phyloP scores from a whole-genome alignment of 2,329 filamentous ascomycete species.

The Ceratocystis eucalypticola region DNA sequence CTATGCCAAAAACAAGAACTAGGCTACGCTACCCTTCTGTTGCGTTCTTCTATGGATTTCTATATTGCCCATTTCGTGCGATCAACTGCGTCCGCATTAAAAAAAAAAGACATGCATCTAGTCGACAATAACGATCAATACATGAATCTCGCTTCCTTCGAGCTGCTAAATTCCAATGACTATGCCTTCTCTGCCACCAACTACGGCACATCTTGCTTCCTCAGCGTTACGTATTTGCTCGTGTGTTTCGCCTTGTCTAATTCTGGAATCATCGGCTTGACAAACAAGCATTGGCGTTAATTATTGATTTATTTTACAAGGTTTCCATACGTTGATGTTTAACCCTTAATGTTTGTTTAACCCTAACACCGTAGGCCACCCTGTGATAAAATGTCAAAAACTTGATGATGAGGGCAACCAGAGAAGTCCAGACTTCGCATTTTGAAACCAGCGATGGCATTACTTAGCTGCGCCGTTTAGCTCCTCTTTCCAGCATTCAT shows the following conservation, averaged over 20 bases:
- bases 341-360: too few species aligned
- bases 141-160: neutral
- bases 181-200: neutral
- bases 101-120: slow-evolving; percentile 1
- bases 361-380: too few species aligned
- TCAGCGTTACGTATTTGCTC: too few species aligned
- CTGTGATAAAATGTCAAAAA: too few species aligned
- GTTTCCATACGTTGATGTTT: too few species aligned
- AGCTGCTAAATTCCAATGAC: neutral
- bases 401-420: too few species aligned
- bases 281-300: too few species aligned
- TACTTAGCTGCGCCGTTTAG: neutral
- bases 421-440: too few species aligned
- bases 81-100: neutral
- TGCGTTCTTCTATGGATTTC: neutral
- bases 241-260: too few species aligned
- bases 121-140: neutral
- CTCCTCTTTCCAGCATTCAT: slow-evolving; percentile 3
- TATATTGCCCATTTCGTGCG: neutral
- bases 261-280: too few species aligned
- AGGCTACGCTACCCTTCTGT: slow-evolving; percentile 12
- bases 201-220: too few species aligned
- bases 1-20: slow-evolving; percentile 53
- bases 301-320: too few species aligned
- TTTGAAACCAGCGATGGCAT: neutral